These are phyloP conservation scores for Fusarium sp. DNA, from an alignment of 2,329 filamentous ascomycete species.

Conservation along the genomic window DNA sequence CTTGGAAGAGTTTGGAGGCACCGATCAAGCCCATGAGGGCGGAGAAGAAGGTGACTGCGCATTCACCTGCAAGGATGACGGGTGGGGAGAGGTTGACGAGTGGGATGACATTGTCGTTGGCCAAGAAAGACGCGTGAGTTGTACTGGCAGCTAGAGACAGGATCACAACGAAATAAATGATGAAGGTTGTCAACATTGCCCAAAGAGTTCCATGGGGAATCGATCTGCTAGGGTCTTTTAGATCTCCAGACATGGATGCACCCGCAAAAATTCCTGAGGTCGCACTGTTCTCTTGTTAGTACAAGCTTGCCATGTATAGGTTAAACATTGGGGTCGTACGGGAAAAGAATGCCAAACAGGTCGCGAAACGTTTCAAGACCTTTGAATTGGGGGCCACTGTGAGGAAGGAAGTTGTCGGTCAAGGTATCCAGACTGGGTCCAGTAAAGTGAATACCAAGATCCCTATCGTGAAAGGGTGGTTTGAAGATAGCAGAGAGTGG, in stretches of 20 bases:
- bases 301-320: background rate
- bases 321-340: constrained; percentile 52
- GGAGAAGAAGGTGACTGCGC: constrained; percentile 86
- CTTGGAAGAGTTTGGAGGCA: constrained; percentile 86
- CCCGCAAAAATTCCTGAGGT: constrained; percentile 74
- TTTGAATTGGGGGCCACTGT: constrained; percentile 70
- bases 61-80: constrained; percentile 83
- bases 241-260: constrained; percentile 90
- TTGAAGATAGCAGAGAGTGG: constrained; percentile 80
- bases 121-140: constrained; percentile 78
- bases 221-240: constrained; percentile 83
- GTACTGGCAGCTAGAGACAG: constrained; percentile 82
- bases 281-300: constrained; percentile 49
- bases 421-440: constrained; percentile 79
- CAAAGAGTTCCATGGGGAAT: constrained; percentile 88
- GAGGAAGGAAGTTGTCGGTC: constrained; percentile 79
- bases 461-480: constrained; percentile 73
- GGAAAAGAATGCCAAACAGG: constrained; percentile 88
- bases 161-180: constrained; percentile 81
- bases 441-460: constrained; percentile 78
- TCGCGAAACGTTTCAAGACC: constrained; percentile 80
- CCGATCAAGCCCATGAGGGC: constrained; percentile 89
- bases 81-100: constrained; percentile 81
- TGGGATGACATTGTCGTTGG: constrained; percentile 83
- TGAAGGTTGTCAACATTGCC: constrained; percentile 80